phyloP scores from a whole-genome alignment of 2,329 filamentous ascomycete genomes.

The Chrysoporthe puriensis region DNA sequence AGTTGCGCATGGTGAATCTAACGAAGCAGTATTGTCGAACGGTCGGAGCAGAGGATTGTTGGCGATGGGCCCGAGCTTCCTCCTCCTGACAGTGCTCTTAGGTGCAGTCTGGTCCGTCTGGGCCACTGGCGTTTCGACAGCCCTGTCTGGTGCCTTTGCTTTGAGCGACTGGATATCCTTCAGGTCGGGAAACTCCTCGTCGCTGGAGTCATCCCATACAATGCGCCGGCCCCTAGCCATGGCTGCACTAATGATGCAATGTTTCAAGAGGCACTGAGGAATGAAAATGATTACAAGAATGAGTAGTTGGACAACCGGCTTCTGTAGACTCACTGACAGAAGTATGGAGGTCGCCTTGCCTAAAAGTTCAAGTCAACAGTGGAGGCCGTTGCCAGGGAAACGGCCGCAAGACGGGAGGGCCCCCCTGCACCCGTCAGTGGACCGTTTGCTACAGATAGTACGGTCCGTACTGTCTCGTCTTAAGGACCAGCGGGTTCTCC shows the following conservation, averaged over 20 bases:
- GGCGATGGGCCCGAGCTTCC: conserved; percentile 20
- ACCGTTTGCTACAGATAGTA: background rate
- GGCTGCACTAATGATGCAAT: background rate
- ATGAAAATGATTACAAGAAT: background rate
- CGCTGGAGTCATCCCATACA: conserved; percentile 33
- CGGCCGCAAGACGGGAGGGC: background rate
- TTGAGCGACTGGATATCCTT: conserved; percentile 34
- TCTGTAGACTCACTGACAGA: background rate
- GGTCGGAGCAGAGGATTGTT: conserved; percentile 23
- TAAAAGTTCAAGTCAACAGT: conserved; percentile 16
- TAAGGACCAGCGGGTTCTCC: background rate
- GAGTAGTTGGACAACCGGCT: background rate
- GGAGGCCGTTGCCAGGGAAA: conserved; percentile 21
- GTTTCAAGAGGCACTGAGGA: background rate
- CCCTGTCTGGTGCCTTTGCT: background rate
- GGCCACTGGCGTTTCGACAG: background rate
- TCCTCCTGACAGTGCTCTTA: conserved; percentile 21
- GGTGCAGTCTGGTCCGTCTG: background rate
- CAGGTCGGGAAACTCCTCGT: conserved; percentile 49
- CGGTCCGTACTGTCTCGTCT: background rate
- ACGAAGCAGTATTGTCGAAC: background rate
- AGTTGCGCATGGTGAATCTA: conserved; percentile 1
- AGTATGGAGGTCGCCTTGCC: background rate
- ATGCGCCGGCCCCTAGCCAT: conserved; percentile 28
- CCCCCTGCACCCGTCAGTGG: background rate